Evolutionary conservation across 2,329 filamentous ascomycete genomes (phyloP), one percentile per base, ranked within the genome.

Genomic region (Calonectria pteridis): DNA sequence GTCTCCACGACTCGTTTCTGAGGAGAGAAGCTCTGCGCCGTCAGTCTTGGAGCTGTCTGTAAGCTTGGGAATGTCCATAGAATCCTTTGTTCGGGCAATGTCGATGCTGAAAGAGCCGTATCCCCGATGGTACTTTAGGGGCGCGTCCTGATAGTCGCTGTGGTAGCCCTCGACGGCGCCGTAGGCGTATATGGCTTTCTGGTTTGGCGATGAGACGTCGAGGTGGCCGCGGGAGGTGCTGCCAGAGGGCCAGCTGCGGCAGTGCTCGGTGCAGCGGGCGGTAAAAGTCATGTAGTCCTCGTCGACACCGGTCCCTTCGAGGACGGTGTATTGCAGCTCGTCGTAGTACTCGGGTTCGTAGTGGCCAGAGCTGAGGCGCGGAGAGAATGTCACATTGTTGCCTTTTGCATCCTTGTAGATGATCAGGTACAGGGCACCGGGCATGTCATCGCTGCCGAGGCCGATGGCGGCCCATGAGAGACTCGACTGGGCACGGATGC

Each of bases 21-120:
- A 77, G 28, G 78, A 82, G 51, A 83, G 75, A 55, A 84, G 81
- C 64, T 73, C 79, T 28, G 86, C 83, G 20, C 85, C 87, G 26
- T 84, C 83, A 62, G 78, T 82, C 49, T 80, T 75, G 18, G 83
- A 83, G 11, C 81, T 77, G 23, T 79, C 78, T 26, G 81, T 81
- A 53, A 89, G 82, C 63, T 79, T 81, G 1, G 89, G 87, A 1
- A 88, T 82, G 6, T 85, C 86, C 5, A 81, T 83, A 2, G 79
- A 68, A 3, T 89, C 89, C 6, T 87, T 85, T 0, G 91, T 91
- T 51, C 84, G 84, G 29, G 84, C 84, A 82, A 93, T 84, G 79
- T 93, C 87, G 81, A 93, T 87, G 2, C 82, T 85, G 80, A 93
- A 93, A 9, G 82, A 81, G 55, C 91, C 91, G 76, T 89, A 90